Percentiles rank a stretch among this genome's conserved stretches.
Conservation (phyloP, 1,284 basidiomycete genomes). For the Coniophora puteana region DNA sequence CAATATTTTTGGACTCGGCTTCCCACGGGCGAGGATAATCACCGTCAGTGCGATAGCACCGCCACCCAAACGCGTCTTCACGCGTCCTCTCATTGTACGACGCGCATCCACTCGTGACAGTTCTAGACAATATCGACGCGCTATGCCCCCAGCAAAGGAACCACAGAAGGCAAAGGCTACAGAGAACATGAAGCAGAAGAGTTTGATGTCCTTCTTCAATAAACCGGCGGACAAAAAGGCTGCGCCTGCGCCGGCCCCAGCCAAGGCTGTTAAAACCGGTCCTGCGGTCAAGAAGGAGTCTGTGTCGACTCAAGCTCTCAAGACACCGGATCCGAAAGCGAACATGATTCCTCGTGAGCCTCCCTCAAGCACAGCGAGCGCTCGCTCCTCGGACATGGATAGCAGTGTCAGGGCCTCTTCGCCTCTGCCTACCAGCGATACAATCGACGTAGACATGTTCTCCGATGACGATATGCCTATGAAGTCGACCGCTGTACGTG, state of each 20-base stretch:
- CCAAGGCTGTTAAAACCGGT: conserved; percentile 20
- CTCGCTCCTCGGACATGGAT: conserved; percentile 45
- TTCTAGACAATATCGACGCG: conserved; percentile 12
- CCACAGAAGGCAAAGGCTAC: conserved; percentile 19
- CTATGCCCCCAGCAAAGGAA: conserved; percentile 32
- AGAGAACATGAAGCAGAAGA: conserved; percentile 67
- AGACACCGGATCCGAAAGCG: conserved; percentile 20
- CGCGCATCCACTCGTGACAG: not conserved
- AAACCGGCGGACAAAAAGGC: conserved; percentile 34
- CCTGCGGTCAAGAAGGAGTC: too few species aligned
- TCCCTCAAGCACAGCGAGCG: conserved; percentile 36
- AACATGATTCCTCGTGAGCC: conserved; percentile 7
- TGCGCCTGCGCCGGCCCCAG: conserved; percentile 19
- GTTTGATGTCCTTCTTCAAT: conserved; percentile 64
- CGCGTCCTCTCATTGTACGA: conserved; percentile 7
- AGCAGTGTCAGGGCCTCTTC: conserved; percentile 54
- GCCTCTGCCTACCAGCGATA: conserved; percentile 65
- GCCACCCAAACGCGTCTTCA: conserved; percentile 20
- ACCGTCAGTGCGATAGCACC: too few species aligned
- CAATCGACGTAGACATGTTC: conserved; percentile 70
- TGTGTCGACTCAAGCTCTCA: conserved; percentile 36
- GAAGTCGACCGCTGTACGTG: too few species aligned
- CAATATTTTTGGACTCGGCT: too few species aligned
- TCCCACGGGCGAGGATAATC: too few species aligned
- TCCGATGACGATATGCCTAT: conserved; percentile 50